Evolutionary conservation across 2,329 filamentous ascomycete species (phyloP), one percentile per base, ranked within the genome.

Genomic region (Botrytis elliptica): DNA sequence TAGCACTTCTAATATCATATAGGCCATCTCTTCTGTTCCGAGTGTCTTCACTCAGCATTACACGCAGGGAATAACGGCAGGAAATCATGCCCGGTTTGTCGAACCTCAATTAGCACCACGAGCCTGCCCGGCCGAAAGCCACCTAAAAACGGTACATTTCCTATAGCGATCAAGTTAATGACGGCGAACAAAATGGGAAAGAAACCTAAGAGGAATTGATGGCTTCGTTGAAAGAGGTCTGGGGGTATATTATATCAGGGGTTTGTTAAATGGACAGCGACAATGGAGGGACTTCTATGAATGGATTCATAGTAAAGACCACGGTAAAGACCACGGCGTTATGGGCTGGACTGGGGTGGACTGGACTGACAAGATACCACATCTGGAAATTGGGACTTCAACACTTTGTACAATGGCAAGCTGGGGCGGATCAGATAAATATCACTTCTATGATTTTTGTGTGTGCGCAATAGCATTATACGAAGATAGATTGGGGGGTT

Each of bases 1-100:
- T 46, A n/a, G 46, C 8, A 29, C 55, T 74, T 46, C 74, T 79
- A 73, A 78, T 77, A 70, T 44, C 38, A 36, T 55, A 42, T 59
- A 91, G 90, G 90, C 16, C 90, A 92, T 78, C 82, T 91, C 4
- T 92, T 90, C 79, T 92, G 90, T 76, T 86, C 87, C 64, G 85
- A 87, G 73, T 92, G 90, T 78, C 83, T 92, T 2, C 88, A 90
- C 77, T 86, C 87, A 18, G 87, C 89, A 7, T 84, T 91, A 2
- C 82, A 88, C 74, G 88, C 88, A 46, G 87, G 89, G 70, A 75
- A 68, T 6, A 68, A 66, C n/a, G 87, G 85, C 73, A 87, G 86
- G 73, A 80, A 80, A 66, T 86, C 86, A 72, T 92, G 90, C 74
- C 90, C 90, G 0, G 90, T 92, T 76, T 92, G 90, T 80, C 85